phyloP scores from a whole-genome alignment of 2,329 filamentous ascomycete genomes.

The Tolypocladium ovalisporum region DNA sequence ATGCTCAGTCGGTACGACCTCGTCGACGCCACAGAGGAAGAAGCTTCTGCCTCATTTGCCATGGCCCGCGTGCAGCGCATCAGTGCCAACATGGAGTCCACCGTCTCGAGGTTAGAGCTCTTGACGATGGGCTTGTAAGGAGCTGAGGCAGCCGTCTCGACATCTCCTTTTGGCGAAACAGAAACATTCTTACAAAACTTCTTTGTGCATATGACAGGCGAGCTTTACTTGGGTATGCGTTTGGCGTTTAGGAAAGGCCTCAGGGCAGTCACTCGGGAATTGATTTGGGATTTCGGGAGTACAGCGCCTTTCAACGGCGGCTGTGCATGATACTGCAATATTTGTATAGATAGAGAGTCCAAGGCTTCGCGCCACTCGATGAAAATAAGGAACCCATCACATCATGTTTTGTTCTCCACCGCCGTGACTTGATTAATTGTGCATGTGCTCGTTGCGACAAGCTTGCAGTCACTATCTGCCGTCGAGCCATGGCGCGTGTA shows the following conservation, averaged over 20 bases:
- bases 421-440: background rate
- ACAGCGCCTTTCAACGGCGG: conserved; percentile 1
- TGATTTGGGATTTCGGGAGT: background rate
- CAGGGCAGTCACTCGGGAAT: background rate
- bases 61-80: conserved; percentile 41
- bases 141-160: background rate
- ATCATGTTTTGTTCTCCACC: background rate
- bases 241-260: conserved; percentile 3
- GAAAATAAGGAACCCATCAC: background rate
- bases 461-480: background rate
- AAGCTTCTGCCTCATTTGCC: conserved; percentile 29
- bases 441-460: background rate
- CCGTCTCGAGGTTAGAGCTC: conserved; percentile 25
- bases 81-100: conserved; percentile 23
- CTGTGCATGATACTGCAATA: background rate
- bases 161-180: background rate
- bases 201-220: conserved; percentile 1
- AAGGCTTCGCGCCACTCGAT: conserved; percentile 2
- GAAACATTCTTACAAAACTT: background rate
- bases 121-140: conserved; percentile 22
- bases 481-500: background rate
- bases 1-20: conserved; percentile 50
- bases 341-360: conserved; percentile 5
- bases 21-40: conserved; percentile 45
- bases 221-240: background rate